These are phyloP conservation scores for Lathyrus oleraceus DNA, from an alignment of 306 rosid genomes.

Conservation along the genomic window DNA sequence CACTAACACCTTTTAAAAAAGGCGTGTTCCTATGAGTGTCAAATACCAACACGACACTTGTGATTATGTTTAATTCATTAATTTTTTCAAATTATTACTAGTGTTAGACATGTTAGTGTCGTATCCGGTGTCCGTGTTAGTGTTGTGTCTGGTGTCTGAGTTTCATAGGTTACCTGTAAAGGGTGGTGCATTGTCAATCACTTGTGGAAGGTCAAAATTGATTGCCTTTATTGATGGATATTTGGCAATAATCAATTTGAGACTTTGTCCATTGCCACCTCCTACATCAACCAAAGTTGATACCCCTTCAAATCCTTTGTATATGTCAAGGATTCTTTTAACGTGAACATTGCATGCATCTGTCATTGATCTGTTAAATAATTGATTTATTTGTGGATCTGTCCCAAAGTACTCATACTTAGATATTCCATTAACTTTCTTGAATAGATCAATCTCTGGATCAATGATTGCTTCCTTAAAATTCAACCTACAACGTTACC, in stretches of 20 bases:
- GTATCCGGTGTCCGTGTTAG: no score
- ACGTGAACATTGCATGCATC: slow-evolving; percentile 1
- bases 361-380: slow-evolving; percentile 37
- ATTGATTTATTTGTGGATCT: background rate
- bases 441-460: slow-evolving; percentile 36
- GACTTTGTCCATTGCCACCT: slow-evolving; percentile 43
- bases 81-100: no score
- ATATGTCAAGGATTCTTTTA: slow-evolving; percentile 33
- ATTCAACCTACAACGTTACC: slow-evolving; percentile 37
- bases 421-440: slow-evolving; percentile 34
- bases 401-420: slow-evolving; percentile 17
- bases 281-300: slow-evolving; percentile 45
- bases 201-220: slow-evolving; percentile 51
- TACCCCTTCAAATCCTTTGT: slow-evolving; percentile 39
- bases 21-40: no score
- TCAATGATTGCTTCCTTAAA: slow-evolving; percentile 38
- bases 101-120: no score
- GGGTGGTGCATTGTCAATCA: slow-evolving; percentile 34
- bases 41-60: no score
- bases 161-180: slow-evolving; percentile 21
- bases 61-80: no score
- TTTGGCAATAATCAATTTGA: slow-evolving; percentile 34
- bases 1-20: no score
- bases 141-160: no score
- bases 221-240: slow-evolving; percentile 41